A percentile compares a stretch with the other conserved stretches of the same genome.
These are phyloP conservation scores for Blastobotrys serpentis DNA, from an alignment of 1,139 yeast genomes.

Conservation along the genomic window DNA sequence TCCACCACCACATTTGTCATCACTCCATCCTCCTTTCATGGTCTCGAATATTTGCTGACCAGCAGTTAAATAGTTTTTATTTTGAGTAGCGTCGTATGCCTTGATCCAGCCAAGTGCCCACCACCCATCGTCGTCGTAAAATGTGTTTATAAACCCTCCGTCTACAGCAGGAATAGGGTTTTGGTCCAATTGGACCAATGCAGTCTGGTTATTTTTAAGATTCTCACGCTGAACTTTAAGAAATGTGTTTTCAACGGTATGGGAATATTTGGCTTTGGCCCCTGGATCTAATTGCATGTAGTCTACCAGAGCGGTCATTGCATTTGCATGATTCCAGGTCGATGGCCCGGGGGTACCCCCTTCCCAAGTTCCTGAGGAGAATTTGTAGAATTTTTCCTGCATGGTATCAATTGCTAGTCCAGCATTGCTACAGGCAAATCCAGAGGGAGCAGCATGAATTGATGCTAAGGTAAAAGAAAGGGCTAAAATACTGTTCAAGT, in stretches of 20 bases:
- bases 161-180: conserved; percentile 17
- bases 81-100: conserved; percentile 20
- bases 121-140: conserved; percentile 27
- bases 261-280: not conserved
- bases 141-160: conserved; percentile 20
- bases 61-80: conserved; percentile 19
- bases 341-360: conserved; percentile 58
- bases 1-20: conserved; percentile 20
- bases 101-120: conserved; percentile 26
- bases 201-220: conserved; percentile 10
- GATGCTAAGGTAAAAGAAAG: conserved; percentile 57
- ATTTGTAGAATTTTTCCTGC: conserved; percentile 42
- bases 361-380: conserved; percentile 56
- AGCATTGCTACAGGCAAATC: not conserved
- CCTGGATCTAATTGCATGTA: conserved; percentile 8
- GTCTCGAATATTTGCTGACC: conserved; percentile 20
- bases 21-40: conserved; percentile 22
- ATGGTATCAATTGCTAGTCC: conserved; percentile 51
- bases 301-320: conserved; percentile 8
- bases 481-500: conserved; percentile 63
- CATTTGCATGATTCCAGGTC: conserved; percentile 40
- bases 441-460: conserved; percentile 4
- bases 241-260: conserved; percentile 12
- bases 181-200: conserved; percentile 6
- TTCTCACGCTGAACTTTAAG: conserved; percentile 12